phyloP scores from a whole-genome alignment of 108 stramenopile genomes.

The Aurantiochytrium sp. region DNA sequence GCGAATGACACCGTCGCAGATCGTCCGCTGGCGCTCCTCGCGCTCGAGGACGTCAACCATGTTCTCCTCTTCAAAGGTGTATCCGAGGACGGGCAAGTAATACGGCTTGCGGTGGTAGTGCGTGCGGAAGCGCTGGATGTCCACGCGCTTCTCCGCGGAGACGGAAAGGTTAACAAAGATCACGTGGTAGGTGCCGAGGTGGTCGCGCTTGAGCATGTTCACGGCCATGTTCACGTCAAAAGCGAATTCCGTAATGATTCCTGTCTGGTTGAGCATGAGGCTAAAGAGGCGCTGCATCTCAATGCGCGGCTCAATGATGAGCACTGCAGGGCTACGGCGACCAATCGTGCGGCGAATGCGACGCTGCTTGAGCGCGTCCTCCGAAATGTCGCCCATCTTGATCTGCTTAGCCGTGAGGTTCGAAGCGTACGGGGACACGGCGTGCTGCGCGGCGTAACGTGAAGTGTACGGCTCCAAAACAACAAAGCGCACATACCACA shows the following conservation, averaged over 20 bases:
- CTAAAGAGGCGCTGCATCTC: slow-evolving; percentile 5
- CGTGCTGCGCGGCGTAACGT: not conserved
- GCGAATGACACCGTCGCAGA: not conserved
- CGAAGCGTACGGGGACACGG: not conserved
- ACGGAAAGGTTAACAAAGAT: not conserved
- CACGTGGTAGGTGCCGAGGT: not conserved
- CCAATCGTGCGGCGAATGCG: not conserved
- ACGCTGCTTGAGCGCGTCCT: not conserved
- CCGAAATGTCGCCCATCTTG: not conserved
- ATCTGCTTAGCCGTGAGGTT: not conserved
- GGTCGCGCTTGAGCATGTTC: slow-evolving; percentile 14
- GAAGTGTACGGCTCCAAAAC: not conserved
- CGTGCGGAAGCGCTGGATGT: not conserved
- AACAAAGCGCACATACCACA: not conserved
- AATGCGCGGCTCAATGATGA: slow-evolving; percentile 2
- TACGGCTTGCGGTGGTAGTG: not conserved
- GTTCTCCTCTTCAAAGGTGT: slow-evolving; percentile 1
- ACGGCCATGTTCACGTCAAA: not conserved
- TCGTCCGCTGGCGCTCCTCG: not conserved
- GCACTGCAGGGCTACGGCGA: not conserved
- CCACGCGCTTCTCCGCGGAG: not conserved
- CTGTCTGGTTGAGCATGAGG: not conserved
- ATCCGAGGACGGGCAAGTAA: not conserved
- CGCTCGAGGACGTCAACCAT: not conserved
- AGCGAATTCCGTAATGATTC: not conserved